Evolutionary conservation across 2,329 filamentous ascomycete genomes (phyloP), one percentile per base, ranked within the genome.

Genomic region (Dendryphion nanum): DNA sequence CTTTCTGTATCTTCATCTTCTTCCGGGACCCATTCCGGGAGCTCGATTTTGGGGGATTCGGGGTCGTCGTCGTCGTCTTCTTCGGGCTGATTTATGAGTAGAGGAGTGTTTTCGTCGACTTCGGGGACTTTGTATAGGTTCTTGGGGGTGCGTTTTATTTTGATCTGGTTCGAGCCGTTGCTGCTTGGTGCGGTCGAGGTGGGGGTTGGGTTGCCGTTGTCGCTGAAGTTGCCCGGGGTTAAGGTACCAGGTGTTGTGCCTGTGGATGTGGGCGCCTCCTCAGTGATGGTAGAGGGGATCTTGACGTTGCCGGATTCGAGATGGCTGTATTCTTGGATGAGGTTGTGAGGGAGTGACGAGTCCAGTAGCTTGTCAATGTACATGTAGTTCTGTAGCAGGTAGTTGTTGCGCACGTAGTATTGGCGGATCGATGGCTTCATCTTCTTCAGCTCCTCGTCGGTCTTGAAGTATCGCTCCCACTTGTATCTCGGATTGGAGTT

Each of bases 281-380:
- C 88, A n/a, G 74, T 69, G 50, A 93, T 93, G 8, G 86, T 89
- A 20, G 79, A 74, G 2, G 88, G 86, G 5, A 89, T 77, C 50
- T 81, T 77, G 33, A 79, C 75, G 17, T 74, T 74, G 26, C 73
- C 76, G 15, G 73, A 72, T 30, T 78, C 73, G 34, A 81, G 71
- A 47, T 84, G 73, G 47, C 83, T 83, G 65, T 95, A 96, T 66
- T 96, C 90, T 59, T 94, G 90, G 41, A 97, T 82, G 30, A 97
- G 74, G 54, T 91, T 84, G 59, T 95, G 90, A 2, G 90, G 90
- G n/a, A 95, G 79, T 19, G 88, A 90, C 6, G 89, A 95, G 67
- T 95, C 89, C 44, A 97, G 77, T 40, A 97, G 74, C 36, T 85
- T 81, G 67, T 96, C 91, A 53, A 96, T 95, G 63, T 94, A 96